Evolutionary conservation across 768 basidiomycete species (phyloP).

Genomic region (Leccinum pellstonianum): DNA sequence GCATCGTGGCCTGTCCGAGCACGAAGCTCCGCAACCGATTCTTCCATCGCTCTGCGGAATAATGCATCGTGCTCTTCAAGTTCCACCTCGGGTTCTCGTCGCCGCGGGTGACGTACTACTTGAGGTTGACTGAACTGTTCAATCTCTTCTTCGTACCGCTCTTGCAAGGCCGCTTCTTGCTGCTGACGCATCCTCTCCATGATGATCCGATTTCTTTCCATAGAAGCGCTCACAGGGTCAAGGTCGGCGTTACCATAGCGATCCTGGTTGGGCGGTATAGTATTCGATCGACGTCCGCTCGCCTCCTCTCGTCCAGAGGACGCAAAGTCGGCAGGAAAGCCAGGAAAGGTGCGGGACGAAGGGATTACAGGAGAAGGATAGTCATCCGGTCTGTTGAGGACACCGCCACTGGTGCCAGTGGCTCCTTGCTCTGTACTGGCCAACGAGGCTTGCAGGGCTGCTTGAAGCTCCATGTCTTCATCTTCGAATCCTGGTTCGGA

Average conservation of each 20-base stretch:
- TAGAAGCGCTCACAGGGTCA: conserved; percentile 65
- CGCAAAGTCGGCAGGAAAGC: conserved; percentile 16
- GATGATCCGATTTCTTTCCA: conserved; percentile 59
- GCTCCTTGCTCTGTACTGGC: conserved; percentile 25
- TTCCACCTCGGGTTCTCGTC: conserved; percentile 23
- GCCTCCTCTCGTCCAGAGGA: conserved; percentile 17
- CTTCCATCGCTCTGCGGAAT: conserved; percentile 42
- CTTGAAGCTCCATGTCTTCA: conserved; percentile 87
- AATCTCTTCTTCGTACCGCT: conserved; percentile 49
- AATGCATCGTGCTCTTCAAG: conserved; percentile 53
- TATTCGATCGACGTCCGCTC: conserved; percentile 7
- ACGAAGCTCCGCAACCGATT: conserved; percentile 22
- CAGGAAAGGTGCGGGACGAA: conserved; percentile 28
- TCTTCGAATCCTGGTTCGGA: conserved; percentile 54
- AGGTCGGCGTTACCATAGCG: conserved; percentile 30
- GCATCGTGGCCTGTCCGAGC: conserved; percentile 21
- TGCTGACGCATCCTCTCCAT: conserved; percentile 63
- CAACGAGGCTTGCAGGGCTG: conserved; percentile 81
- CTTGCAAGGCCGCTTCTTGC: conserved; percentile 66
- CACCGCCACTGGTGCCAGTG: neutral
- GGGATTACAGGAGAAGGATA: conserved; percentile 27
- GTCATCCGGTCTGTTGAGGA: conserved; percentile 11
- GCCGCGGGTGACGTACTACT: conserved; percentile 6
- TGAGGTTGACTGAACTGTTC: conserved; percentile 22
- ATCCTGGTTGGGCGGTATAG: conserved; percentile 33